Evolutionary conservation across 495 filamentous ascomycete species (phyloP).

Genomic region (Neurospora sp.): DNA sequence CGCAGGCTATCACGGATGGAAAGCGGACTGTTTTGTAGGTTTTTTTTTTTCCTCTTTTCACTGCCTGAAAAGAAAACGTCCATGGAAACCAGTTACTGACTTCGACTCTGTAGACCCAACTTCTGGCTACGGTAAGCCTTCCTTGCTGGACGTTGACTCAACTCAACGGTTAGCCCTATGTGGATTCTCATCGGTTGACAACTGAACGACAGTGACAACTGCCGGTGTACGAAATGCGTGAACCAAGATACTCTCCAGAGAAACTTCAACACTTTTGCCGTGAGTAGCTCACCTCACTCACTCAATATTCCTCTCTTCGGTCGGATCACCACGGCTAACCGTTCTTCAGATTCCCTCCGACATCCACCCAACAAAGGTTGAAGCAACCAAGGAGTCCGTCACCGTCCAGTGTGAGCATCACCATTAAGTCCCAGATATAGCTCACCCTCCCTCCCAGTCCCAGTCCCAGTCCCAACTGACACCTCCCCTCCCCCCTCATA

Average conservation of each 20-base stretch:
- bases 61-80: not conserved
- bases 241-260: conserved; percentile 72
- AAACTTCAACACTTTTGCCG: conserved; percentile 56
- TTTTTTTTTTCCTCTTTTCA: too few species aligned
- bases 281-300: conserved; percentile 4
- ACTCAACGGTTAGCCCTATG: not conserved
- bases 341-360: conserved; percentile 39
- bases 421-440: not conserved
- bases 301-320: not conserved
- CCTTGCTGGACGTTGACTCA: not conserved
- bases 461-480: not conserved
- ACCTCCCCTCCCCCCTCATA: not conserved
- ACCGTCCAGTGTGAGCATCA: conserved; percentile 31
- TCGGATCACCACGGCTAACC: conserved; percentile 1
- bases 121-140: conserved; percentile 32
- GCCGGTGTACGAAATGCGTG: conserved; percentile 62
- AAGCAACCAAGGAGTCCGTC: conserved; percentile 23
- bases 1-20: not conserved
- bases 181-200: not conserved
- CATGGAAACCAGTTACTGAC: not conserved
- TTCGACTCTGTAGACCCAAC: not conserved
- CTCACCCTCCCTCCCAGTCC: not conserved
- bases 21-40: conserved; percentile 1
- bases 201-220: conserved; percentile 58
- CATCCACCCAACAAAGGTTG: conserved; percentile 29